Conservation (phyloP, 2,329 filamentous ascomycete species). For the Alternaria triticimaculans region DNA sequence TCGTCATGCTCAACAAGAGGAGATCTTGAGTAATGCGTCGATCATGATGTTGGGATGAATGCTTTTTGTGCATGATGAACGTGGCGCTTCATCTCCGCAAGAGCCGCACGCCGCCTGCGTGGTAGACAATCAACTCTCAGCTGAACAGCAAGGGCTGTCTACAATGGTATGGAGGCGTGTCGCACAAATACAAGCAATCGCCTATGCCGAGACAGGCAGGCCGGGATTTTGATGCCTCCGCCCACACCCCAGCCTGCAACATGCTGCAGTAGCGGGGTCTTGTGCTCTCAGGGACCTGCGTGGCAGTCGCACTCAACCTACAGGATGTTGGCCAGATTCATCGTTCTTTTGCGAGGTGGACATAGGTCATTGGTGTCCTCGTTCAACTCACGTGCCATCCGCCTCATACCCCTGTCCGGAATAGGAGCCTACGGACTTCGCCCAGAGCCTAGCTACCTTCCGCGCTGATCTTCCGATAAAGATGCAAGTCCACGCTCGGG, state of each 20-base stretch:
- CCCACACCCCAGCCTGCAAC: conserved; percentile 17
- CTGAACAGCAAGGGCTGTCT: conserved; percentile 7
- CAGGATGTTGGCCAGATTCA: conserved; percentile 2
- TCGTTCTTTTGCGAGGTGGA: conserved; percentile 9
- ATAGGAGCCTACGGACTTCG: conserved; percentile 18
- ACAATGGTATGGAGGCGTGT: conserved; percentile 5
- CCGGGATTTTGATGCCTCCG: conserved; percentile 21
- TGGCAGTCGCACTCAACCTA: conserved; percentile 17
- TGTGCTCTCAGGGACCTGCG: conserved; percentile 15
- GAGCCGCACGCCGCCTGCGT: conserved; percentile 12
- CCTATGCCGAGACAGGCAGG: conserved; percentile 23
- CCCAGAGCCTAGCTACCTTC: conserved; percentile 17
- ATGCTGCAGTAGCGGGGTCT: conserved; percentile 6
- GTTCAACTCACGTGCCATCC: not conserved
- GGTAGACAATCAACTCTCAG: conserved; percentile 15
- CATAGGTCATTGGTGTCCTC: conserved; percentile 11
- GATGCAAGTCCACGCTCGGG: conserved; percentile 13
- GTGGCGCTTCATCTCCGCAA: conserved; percentile 23
- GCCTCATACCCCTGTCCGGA: not conserved
- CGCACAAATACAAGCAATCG: conserved; percentile 31
- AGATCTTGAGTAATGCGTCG: conserved; percentile 10
- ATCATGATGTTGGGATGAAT: conserved; percentile 27
- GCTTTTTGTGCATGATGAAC: conserved; percentile 20
- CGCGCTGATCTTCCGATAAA: conserved; percentile 19
- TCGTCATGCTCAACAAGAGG: conserved; percentile 24